Evolutionary conservation across 169 alveolate species (phyloP).

Genomic region (Plasmodium billcollinsi): DNA sequence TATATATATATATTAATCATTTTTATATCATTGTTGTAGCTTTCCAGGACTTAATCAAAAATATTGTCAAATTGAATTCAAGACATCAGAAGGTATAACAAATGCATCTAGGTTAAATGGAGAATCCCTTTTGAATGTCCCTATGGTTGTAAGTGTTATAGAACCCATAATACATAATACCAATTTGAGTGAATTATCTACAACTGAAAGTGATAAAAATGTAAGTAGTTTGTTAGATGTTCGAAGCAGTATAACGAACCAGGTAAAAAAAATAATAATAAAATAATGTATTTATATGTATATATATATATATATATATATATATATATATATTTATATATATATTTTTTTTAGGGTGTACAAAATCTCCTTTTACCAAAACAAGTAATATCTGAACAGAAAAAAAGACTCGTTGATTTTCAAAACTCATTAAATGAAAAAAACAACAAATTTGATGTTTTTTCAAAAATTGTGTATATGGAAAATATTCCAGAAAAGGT

Average conservation of each 20-base stretch:
- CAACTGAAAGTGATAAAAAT: slow-evolving; percentile 11
- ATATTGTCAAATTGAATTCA: slow-evolving; percentile 79
- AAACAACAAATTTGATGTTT: slow-evolving; percentile 69
- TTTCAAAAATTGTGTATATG: slow-evolving; percentile 67
- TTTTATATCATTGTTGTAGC: slow-evolving; percentile 4
- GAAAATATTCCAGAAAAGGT: slow-evolving; percentile 68
- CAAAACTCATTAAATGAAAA: slow-evolving; percentile 57
- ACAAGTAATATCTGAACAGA: slow-evolving; percentile 33
- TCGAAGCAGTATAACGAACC: slow-evolving; percentile 11
- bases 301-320: neutral
- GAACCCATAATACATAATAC: slow-evolving; percentile 68
- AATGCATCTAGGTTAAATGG: slow-evolving; percentile 78
- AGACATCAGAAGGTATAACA: slow-evolving; percentile 78
- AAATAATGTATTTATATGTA: neutral
- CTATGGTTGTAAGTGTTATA: slow-evolving; percentile 77
- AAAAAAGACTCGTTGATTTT: slow-evolving; percentile 60
- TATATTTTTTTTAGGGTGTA: slow-evolving; percentile 11
- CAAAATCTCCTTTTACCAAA: slow-evolving; percentile 28
- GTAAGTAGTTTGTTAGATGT: slow-evolving; percentile 1
- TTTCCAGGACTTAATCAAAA: slow-evolving; percentile 75
- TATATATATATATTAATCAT: neutral
- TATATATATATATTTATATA: neutral
- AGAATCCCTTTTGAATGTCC: slow-evolving; percentile 49
- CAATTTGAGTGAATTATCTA: slow-evolving; percentile 14
- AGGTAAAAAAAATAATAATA: slow-evolving; percentile 6